A percentile compares a stretch with the other conserved stretches of the same genome.
These are phyloP conservation scores for Calvatia gigantea DNA, from an alignment of 768 basidiomycete genomes.

Conservation along the genomic window DNA sequence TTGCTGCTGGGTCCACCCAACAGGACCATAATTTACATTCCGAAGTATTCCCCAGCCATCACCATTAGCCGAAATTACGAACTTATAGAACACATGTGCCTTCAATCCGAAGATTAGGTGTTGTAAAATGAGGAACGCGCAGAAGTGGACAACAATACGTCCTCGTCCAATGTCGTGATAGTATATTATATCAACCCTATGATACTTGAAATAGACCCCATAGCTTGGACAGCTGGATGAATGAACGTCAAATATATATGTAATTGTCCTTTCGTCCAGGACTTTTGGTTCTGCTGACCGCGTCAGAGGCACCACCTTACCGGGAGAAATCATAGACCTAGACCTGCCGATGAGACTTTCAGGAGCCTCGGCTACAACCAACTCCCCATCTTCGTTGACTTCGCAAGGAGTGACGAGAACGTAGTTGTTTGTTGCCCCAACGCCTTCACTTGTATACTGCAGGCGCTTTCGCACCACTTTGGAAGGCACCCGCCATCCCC, in stretches of 20 bases:
- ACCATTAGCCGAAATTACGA: not conserved
- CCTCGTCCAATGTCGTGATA: not conserved
- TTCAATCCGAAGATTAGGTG: not conserved
- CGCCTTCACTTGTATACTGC: not conserved
- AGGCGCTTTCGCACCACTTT: not conserved
- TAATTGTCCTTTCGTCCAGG: not conserved
- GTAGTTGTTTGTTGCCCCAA: not conserved
- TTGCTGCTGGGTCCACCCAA: not conserved
- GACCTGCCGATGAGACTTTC: not conserved
- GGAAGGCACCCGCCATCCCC: not conserved
- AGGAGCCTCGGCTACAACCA: not conserved
- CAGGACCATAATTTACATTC: not conserved
- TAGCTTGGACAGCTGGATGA: not conserved
- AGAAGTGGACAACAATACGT: not conserved
- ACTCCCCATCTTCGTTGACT: not conserved
- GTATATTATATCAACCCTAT: not conserved
- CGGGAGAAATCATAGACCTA: not conserved
- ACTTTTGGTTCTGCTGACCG: not conserved
- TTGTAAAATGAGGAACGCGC: not conserved
- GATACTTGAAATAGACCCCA: not conserved
- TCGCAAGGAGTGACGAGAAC: not conserved
- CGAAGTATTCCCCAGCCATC: not conserved
- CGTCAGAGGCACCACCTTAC: not conserved
- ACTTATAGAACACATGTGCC: not conserved
- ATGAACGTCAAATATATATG: not conserved